Base-by-base conservation (phyloP, 2,329 filamentous ascomycete species). In the Fusarium bulbicola region DNA sequence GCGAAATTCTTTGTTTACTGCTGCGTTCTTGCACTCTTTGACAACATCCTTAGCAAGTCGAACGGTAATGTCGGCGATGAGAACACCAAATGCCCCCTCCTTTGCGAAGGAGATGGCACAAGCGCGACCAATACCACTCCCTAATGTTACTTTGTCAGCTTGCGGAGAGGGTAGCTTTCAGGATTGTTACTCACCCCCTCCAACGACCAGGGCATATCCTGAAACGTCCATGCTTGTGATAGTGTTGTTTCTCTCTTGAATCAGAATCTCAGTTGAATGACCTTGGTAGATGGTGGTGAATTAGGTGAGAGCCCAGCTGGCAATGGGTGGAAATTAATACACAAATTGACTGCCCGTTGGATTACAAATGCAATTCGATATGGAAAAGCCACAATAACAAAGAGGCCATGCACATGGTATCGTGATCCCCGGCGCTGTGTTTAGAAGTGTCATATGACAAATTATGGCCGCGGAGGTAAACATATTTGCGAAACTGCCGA, bases 91-190 rank as follows among this genome's bases (percentile, higher is more conserved):
- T 5, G 30, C 7, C 21, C 47, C 47, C 21, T 50, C 30, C 2
- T 50, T 34, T n/a, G 52, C 52, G 11, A 56, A 42, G 16, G 52
- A 18, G 18, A 56, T 39, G 21, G 52, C 21, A 30, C 36, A 40
- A 56, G 36, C 52, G 6, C 28, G 52, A n/a, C 52, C 52, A 24
- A 56, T 56, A 20, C 52, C 52, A 18, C 39, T 56, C 2, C 52
- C 52, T 56, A 10, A 6, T 5, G 3, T 13, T 6, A n/a, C 24
- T 32, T 3, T 20, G 21, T 56, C 6, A 42, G 52, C 20, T 14
- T 21, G 1, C 2, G 7, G 13, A 32, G 15, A n/a, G 10, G 4
- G 8, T 21, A 24, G 10, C 11, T 6, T 6, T 1, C 21, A n/a
- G 6, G 24, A 2, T n/a, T 14, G 7, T 6, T 56, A 24, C 52